These are phyloP conservation scores for Pseudomicrostroma phylloplanum DNA, from an alignment of 1,284 basidiomycete genomes.

Conservation along the genomic window DNA sequence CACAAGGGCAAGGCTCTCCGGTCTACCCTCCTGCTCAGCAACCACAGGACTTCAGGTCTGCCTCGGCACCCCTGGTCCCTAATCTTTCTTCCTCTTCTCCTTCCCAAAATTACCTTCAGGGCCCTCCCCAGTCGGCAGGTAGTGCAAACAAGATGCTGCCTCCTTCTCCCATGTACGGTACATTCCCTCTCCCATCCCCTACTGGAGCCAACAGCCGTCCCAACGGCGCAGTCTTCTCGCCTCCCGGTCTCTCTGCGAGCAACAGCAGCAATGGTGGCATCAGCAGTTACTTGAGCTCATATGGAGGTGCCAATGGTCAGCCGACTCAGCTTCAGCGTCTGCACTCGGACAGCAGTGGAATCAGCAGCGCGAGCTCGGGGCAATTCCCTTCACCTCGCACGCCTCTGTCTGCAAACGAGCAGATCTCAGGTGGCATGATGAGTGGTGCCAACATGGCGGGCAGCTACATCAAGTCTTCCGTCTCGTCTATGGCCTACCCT, in stretches of 20 bases:
- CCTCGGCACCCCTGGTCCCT: neutral
- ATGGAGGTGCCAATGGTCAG: slow-evolving; percentile 16
- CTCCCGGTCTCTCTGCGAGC: slow-evolving; percentile 22
- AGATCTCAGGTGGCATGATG: neutral
- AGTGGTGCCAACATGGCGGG: slow-evolving; percentile 3
- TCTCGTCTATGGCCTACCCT: slow-evolving; percentile 11
- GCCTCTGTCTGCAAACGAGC: slow-evolving; percentile 13
- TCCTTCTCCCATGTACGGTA: slow-evolving; percentile 6
- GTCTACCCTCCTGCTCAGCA: too few species aligned
- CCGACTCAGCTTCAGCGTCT: slow-evolving; percentile 17
- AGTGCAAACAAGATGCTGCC: slow-evolving; percentile 20
- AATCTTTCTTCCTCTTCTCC: slow-evolving; percentile 1
- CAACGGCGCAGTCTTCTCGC: slow-evolving; percentile 22
- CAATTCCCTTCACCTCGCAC: slow-evolving; percentile 25
- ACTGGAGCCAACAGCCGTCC: slow-evolving; percentile 11
- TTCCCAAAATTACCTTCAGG: slow-evolving; percentile 2
- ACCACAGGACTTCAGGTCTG: neutral
- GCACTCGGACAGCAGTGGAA: slow-evolving; percentile 6
- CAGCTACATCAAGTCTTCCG: slow-evolving; percentile 4
- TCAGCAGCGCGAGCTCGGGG: slow-evolving; percentile 13
- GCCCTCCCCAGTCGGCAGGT: slow-evolving; percentile 9
- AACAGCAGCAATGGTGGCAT: slow-evolving; percentile 16
- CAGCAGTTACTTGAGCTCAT: neutral
- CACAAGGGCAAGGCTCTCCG: too few species aligned
- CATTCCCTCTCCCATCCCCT: neutral